Evolutionary conservation across 257 asterid species (phyloP), one percentile per base, ranked within the genome.

Genomic region (Lycium barbarum): DNA sequence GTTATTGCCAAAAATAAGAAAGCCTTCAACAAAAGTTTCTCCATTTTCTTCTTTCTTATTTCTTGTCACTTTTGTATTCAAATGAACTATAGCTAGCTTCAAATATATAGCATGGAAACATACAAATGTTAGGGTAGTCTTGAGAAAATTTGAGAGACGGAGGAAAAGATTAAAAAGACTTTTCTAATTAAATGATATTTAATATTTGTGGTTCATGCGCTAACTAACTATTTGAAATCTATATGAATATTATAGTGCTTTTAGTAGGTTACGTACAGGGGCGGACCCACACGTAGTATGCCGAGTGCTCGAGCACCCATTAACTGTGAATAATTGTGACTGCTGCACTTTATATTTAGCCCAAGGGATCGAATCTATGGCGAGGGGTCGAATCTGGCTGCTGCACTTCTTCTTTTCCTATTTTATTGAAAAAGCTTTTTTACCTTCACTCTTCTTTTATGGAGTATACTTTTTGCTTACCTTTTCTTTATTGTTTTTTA

Each of bases 131-230:
- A 7, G 18, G 53, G n/a, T 38, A 15, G 79, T 36, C 54, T 38
- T 70, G 33, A 38, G 53, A 70, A 70, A 70, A 70, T 40, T 33
- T 70, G 15, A 70, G 79, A 40, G 79, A 70, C 10, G 33, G 55
- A 70, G 33, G 79, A n/a, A 10, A 40, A 15, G 12, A 71, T 43
- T 71, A 43, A 40, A 17, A 38, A 4, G 8, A 57, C 7, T 57
- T 13, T 55, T 57, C 18, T 14, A 26, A 26, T 40, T 38, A 9
- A 70, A 17, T 70, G 79, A 38, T 38, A 70, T 70, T 71, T n/a
- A 70, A 38, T 38, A 35, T 70, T 40, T 70, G 35, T 38, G 33
- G 35, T 70, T 40, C 79, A 40, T 70, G 79, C 26, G 49, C 79
- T 40, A 70, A 70, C 35, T 47, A 40, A 70, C 18, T 38, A 70